Evolutionary conservation across 257 asterid species (phyloP), one percentile per base, ranked within the genome.

Genomic region (Penstemon davidsonii): DNA sequence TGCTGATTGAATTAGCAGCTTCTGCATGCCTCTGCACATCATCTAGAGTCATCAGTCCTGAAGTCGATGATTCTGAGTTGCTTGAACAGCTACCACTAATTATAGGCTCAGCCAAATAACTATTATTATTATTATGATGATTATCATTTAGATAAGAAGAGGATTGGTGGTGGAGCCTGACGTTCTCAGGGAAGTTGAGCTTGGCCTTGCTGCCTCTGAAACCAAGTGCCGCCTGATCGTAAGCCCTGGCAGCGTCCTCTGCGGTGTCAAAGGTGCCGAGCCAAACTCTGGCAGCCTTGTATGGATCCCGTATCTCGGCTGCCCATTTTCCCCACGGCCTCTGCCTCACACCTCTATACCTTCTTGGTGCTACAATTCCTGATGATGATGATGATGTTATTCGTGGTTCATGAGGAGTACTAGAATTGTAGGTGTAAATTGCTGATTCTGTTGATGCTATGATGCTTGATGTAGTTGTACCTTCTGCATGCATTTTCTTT

Each of bases 311-410:
- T 62, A 70, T 70, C 65, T 70, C 75, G 3, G 69, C 69, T 2
- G 75, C 75, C 69, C 75, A 70, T 64, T 70, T 70, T 25, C 75
- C 75, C 75, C 75, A 70, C 1, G 75, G 75, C 56, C 75, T 62
- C 57, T 15, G 64, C 36, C 75, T 51, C 6, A 70, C 75, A 8
- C 75, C 75, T 62, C 75, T 61, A 55, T 70, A 70, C 46, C 55
- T 70, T 36, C 69, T 42, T 52, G 52, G 40, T 3, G 33, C 33
- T 25, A 25, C 33, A 25, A 25, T 2, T 25, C 33, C 33, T n/a
- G n/a, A n/a, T n/a, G n/a, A n/a, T 25, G 33, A 25, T 2, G 33
- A 25, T 25, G 44, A 51, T 5, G 55, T 36, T 56, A 8, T 8
- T 39, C 19, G 61, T 40, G 49, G n/a, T 37, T 42, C 37, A 40